These are phyloP conservation scores for Aspergillus unguis DNA, from an alignment of 2,329 filamentous ascomycete species.

Conservation along the genomic window DNA sequence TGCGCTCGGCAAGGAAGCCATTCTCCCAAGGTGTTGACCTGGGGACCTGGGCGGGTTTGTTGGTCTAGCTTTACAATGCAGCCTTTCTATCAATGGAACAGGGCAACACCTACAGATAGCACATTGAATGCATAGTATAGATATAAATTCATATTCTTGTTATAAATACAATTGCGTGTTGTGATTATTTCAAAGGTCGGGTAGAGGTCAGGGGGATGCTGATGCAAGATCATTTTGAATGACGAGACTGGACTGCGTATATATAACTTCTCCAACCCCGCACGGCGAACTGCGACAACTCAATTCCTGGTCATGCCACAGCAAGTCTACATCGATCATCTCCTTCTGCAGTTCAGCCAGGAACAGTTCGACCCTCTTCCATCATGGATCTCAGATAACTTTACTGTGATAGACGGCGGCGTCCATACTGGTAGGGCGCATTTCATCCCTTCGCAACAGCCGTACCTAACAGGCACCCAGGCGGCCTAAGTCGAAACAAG, in stretches of 20 bases:
- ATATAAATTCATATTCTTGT: too few species aligned
- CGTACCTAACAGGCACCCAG: background rate
- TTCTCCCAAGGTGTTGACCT: too few species aligned
- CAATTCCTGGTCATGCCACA: slow-evolving; percentile 2
- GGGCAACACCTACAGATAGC: too few species aligned
- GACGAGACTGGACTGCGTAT: background rate
- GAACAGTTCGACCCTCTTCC: slow-evolving; percentile 9
- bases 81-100: too few species aligned
- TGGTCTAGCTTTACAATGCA: too few species aligned
- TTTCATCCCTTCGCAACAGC: background rate
- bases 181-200: too few species aligned
- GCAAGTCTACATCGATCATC: slow-evolving; percentile 13
- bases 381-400: slow-evolving; percentile 11
- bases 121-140: too few species aligned
- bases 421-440: slow-evolving; percentile 5
- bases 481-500: slow-evolving; percentile 14
- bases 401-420: slow-evolving; percentile 15
- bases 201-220: too few species aligned
- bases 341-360: slow-evolving; percentile 10
- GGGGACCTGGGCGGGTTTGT: too few species aligned
- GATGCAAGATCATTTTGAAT: background rate
- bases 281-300: background rate
- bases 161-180: too few species aligned
- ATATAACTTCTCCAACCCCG: background rate
- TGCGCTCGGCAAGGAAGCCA: too few species aligned